Evolutionary conservation across 305 asterid species (phyloP).

Genomic region (Fraxinus albicans): DNA sequence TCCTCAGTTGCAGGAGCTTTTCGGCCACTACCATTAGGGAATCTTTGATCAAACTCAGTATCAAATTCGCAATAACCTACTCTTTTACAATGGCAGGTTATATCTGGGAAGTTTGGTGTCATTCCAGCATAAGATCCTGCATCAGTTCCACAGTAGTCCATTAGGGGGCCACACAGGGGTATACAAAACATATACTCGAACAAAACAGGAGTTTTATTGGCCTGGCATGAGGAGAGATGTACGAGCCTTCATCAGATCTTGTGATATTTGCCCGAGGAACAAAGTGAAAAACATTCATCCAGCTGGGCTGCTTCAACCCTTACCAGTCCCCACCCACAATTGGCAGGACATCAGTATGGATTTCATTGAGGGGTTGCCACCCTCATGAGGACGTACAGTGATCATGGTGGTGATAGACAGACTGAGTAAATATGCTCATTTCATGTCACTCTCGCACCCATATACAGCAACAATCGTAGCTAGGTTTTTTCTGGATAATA

Average conservation of each 20-base stretch:
- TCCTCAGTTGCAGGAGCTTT: too few relatives aligned
- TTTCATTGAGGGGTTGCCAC: neutral
- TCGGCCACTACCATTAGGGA: too few relatives aligned
- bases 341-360: neutral
- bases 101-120: too few relatives aligned
- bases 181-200: too few relatives aligned
- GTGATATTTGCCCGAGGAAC: neutral
- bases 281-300: neutral
- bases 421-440: neutral
- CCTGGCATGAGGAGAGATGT: neutral
- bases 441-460: neutral
- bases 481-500: neutral
- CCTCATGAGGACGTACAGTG: neutral
- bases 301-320: neutral
- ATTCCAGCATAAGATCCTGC: too few relatives aligned
- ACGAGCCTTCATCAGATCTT: neutral
- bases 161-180: too few relatives aligned
- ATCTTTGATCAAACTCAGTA: too few relatives aligned
- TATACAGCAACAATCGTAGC: neutral
- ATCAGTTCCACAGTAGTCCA: too few relatives aligned
- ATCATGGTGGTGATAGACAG: slow-evolving; percentile 1
- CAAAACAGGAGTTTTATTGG: too few relatives aligned
- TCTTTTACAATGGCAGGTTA: too few relatives aligned
- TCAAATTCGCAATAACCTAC: too few relatives aligned
- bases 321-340: neutral